Base-by-base conservation (phyloP, 1,284 basidiomycete genomes). In the Boletus coffeatus region DNA sequence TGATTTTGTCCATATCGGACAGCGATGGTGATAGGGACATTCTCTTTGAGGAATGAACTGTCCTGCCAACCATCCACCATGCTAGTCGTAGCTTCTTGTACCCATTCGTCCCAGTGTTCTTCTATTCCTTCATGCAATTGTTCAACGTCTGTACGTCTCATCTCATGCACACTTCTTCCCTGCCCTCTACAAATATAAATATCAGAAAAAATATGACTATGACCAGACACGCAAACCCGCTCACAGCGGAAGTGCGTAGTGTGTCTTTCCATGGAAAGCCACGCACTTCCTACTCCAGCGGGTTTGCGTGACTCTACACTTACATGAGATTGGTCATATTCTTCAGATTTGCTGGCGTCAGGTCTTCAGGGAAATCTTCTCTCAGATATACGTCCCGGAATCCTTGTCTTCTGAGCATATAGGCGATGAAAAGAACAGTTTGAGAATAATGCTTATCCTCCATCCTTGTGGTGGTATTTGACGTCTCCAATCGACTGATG, bases 41-140 rank as follows among this genome's bases (percentile, higher is more conserved):
- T 55, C 9, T 55, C 53, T 2, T 58, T 50, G 0, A 64, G 10
- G 37, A 61, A 64, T 5, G 13, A 2, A 7, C 16, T 6, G 5
- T 37, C 21, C 0, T 41, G 11, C 59, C 56, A 61, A 13, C 10
- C 16, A 32, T 37, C 50, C 1, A 41, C 14, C 8, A 34, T 14
- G 14, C 59, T 46, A 3, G 53, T 32, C 2, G n/a, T 34, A 8
- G 53, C 32, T 5, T 46, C 1, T 16, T 25, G 8, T 0, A 63
- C 56, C 50, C 60, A 61, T 9, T 43, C 37, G 13, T 63, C 62
- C 59, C 59, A 63, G 2, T 50, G 4, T 6, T 55, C 43, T 52
- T 21, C 29, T 1, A 61, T 61, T 2, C 3, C 9, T 3, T 21
- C 21, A 18, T 63, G 56, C 2, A 63, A n/a, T 10, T 5, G 3